Base-by-base conservation (phyloP, 176 grass and related monocot genomes). In the Paspalum notatum region DNA sequence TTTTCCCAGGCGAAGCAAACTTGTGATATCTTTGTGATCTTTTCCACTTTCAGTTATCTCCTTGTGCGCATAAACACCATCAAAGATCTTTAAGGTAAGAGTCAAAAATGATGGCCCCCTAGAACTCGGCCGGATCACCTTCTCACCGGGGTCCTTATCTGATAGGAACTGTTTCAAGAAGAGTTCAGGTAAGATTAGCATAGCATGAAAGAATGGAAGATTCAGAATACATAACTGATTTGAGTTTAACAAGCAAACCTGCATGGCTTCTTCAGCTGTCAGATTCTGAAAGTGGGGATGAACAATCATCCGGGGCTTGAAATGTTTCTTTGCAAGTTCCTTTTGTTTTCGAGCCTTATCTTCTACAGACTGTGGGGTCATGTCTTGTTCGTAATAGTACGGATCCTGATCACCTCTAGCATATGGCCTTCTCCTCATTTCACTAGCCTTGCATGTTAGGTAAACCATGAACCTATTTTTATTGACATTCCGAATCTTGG, bases 1-100 rank as follows among this genome's bases (percentile, higher is more conserved):
- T 77, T 96, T 99, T 59, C 97, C 97, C 7, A 99, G 87, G 51
- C 97, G 91, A 91, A 96, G 93, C 76, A 99, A 87, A 66, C 93
- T 99, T 84, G 91, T 91, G 17, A 99, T 96, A 82, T 99, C 97
- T 88, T 90, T 96, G 74, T 88, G 90, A 91, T 93, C 97, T 63
- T 99, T 96, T 63, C 90, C 89, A n/a, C 91, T 75, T 88, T 99
- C 97, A 51, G 82, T 88, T 86, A 99, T 99, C 60, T 99, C 93
- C 86, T 93, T 99, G 62, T 99, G 91, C 42, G 97, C 97, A 90
- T 85, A 91, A 53, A 99, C 91, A 0, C 77, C 93, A 88, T 96
- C 97, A 72, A 83, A 95, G 70, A 99, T 90, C 86, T 99, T 99
- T 54, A 96, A 74, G 27, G 93, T 93, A 64, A 99, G 82, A 14